These are phyloP conservation scores for Xylariaceae sp. DNA, from an alignment of 2,329 filamentous ascomycete species.

Conservation along the genomic window DNA sequence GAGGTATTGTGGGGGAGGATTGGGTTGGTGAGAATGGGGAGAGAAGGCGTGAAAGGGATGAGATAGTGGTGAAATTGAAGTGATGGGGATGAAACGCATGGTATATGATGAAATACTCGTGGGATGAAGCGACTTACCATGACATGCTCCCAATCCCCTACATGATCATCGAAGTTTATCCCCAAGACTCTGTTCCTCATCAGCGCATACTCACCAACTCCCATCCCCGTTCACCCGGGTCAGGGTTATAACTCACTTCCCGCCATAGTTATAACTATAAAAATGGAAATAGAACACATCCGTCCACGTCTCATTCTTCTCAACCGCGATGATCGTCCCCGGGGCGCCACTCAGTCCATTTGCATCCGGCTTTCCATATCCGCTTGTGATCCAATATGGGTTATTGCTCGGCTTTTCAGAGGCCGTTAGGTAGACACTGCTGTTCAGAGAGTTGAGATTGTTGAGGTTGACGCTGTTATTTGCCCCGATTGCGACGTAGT, in stretches of 20 bases:
- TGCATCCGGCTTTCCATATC: conserved; percentile 10
- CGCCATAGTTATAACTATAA: conserved; percentile 14
- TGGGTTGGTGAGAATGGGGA: no score
- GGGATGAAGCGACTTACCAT: conserved; percentile 7
- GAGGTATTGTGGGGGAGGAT: not conserved
- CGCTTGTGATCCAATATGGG: conserved; percentile 10
- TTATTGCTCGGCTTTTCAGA: conserved; percentile 5
- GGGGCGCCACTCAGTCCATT: conserved; percentile 10
- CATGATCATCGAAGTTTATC: conserved; percentile 14
- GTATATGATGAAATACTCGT: no score
- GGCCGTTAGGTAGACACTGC: conserved; percentile 11
- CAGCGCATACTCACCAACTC: not conserved
- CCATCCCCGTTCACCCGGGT: no score
- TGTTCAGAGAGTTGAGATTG: conserved; percentile 12
- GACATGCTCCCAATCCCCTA: conserved; percentile 14
- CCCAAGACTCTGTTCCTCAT: conserved; percentile 1
- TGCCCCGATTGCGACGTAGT: conserved; percentile 6
- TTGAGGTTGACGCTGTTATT: conserved; percentile 4
- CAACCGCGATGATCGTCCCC: conserved; percentile 14
- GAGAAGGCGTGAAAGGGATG: no score
- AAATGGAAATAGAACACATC: conserved; percentile 18
- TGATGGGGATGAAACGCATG: not conserved
- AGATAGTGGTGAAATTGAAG: no score
- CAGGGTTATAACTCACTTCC: conserved; percentile 14
- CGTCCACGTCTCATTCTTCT: conserved; percentile 14